Conservation (phyloP, 2,329 filamentous ascomycete genomes). For the Helicocarpus griseus region DNA sequence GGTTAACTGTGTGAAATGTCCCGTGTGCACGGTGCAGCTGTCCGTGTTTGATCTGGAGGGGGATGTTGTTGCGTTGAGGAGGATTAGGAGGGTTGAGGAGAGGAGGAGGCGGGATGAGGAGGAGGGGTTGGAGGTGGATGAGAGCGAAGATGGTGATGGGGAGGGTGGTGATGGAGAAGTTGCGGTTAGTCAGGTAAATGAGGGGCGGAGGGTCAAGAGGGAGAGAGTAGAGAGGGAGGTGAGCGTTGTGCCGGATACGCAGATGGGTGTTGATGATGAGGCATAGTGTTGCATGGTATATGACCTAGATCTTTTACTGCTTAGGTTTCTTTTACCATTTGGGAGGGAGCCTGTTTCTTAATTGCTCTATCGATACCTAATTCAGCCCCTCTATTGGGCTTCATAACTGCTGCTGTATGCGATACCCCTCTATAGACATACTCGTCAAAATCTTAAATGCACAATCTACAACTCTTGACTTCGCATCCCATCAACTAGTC, state of each 20-base stretch:
- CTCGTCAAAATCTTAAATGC: too few relatives aligned
- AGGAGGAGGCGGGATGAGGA: conserved; percentile 20
- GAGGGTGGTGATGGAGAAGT: conserved; percentile 17
- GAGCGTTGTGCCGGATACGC: conserved; percentile 8
- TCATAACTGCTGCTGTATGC: too few relatives aligned
- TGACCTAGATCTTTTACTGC: not conserved
- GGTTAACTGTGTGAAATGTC: conserved; percentile 28
- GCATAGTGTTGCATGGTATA: not conserved
- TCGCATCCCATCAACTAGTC: too few relatives aligned
- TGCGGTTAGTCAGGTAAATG: not conserved
- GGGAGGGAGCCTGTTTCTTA: too few relatives aligned
- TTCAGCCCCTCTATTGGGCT: too few relatives aligned
- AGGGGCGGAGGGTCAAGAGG: not conserved
- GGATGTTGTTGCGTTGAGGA: conserved; percentile 31
- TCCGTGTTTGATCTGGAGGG: conserved; percentile 28
- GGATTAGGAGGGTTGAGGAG: conserved; percentile 24
- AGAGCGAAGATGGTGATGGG: conserved; percentile 19
- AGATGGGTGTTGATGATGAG: conserved; percentile 5
- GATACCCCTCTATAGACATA: too few relatives aligned
- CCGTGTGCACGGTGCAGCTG: conserved; percentile 32
- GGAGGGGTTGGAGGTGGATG: conserved; percentile 26
- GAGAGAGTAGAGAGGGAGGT: not conserved
- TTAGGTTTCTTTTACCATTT: too few relatives aligned
- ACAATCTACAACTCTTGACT: too few relatives aligned
- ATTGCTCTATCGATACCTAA: too few relatives aligned